Conservation (phyloP, 2,329 filamentous ascomycete genomes). For the Didymella sp. region DNA sequence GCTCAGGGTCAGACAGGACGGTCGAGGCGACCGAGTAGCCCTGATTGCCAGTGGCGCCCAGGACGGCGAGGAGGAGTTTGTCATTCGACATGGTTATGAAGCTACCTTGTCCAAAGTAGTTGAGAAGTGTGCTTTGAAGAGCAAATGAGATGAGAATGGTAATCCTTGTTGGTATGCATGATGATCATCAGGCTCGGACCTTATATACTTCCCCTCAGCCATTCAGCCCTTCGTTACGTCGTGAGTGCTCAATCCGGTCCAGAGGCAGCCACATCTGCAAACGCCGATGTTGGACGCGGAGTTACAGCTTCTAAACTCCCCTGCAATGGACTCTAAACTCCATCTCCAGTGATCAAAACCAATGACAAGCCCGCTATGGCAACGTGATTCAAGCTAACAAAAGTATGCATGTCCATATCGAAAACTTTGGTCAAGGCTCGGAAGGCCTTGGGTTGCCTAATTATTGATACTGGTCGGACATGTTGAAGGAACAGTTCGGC, state of each 20-base stretch:
- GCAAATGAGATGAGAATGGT: not conserved
- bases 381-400: not conserved
- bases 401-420: not conserved
- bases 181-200: not conserved
- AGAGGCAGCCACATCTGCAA: not conserved
- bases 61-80: conserved; percentile 38
- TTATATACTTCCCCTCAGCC: not conserved
- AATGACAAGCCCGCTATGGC: not conserved
- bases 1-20: conserved; percentile 54
- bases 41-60: conserved; percentile 55
- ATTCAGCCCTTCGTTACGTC: not conserved
- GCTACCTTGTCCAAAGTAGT: not conserved
- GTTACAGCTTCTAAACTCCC: not conserved
- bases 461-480: not conserved
- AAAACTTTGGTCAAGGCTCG: not conserved
- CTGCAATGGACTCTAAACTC: not conserved
- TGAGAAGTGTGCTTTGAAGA: not conserved
- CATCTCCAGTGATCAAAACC: not conserved
- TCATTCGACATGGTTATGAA: not conserved
- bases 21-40: conserved; percentile 62
- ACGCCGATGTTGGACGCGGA: not conserved
- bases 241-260: not conserved
- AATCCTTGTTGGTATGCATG: not conserved
- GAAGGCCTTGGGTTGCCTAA: not conserved
- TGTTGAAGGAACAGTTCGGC: not conserved